phyloP scores from a whole-genome alignment of 805 yeast species.

The Wickerhamomyces mucosus region DNA sequence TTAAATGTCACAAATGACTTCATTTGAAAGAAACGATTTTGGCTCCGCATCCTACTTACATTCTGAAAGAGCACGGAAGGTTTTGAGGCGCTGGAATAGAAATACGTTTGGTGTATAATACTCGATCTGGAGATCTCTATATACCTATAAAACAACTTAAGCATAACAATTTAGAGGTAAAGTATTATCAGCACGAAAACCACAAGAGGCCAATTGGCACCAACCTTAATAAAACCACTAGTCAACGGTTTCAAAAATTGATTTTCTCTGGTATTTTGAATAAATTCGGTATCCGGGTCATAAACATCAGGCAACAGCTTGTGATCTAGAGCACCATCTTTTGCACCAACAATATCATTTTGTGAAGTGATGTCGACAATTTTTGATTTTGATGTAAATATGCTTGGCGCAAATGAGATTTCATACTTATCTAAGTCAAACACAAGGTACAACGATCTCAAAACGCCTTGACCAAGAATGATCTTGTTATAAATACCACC shows the following conservation, averaged over 20 bases:
- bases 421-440: constrained; percentile 18
- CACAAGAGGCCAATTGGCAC: too few relatives aligned
- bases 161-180: too few relatives aligned
- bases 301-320: neutral
- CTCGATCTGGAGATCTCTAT: too few relatives aligned
- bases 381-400: constrained; percentile 3
- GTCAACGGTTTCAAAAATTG: neutral
- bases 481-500: constrained; percentile 9
- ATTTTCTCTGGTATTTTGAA: neutral
- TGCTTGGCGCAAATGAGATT: constrained; percentile 16
- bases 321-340: neutral
- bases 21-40: too few relatives aligned
- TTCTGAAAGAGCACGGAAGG: too few relatives aligned
- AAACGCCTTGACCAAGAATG: constrained; percentile 15
- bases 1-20: too few relatives aligned
- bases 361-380: neutral
- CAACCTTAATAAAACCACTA: too few relatives aligned
- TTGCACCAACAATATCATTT: neutral
- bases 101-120: too few relatives aligned
- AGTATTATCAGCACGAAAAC: too few relatives aligned
- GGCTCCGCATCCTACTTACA: too few relatives aligned
- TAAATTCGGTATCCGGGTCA: neutral
- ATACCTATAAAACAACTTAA: too few relatives aligned
- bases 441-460: constrained; percentile 14
- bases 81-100: too few relatives aligned